These are phyloP conservation scores for Cunninghamia lanceolata DNA, from an alignment of 75 land plant species.

Conservation along the genomic window DNA sequence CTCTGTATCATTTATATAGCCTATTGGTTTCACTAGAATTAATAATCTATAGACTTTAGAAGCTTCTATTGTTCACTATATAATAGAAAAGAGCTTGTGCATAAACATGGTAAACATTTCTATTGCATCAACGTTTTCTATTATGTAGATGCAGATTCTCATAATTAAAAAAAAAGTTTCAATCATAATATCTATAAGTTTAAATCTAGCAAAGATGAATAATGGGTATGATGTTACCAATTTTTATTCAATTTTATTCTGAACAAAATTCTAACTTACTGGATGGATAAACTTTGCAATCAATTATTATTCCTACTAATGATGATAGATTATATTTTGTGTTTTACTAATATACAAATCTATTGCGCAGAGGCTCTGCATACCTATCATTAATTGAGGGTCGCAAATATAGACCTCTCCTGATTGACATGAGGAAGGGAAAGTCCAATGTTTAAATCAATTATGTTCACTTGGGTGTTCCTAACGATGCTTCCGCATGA, in stretches of 20 bases:
- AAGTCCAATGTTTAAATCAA: conserved; percentile 70
- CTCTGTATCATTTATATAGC: conserved; percentile 75
- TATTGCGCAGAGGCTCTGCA: not conserved
- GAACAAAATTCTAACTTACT: too few relatives aligned
- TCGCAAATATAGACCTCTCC: conserved; percentile 91
- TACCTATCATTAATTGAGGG: conserved; percentile 88
- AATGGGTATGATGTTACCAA: too few relatives aligned
- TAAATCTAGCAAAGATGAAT: too few relatives aligned
- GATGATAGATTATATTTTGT: conserved; percentile 11
- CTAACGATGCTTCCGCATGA: conserved; percentile 80
- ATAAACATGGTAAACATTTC: too few relatives aligned
- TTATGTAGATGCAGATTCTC: too few relatives aligned
- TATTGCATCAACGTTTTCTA: too few relatives aligned
- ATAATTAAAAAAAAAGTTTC: too few relatives aligned
- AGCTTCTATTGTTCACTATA: not conserved
- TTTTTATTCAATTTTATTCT: too few relatives aligned
- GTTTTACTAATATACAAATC: too few relatives aligned
- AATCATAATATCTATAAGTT: too few relatives aligned
- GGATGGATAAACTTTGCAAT: too few relatives aligned
- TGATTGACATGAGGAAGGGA: conserved; percentile 58
- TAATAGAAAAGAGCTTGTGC: not conserved
- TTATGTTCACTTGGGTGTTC: conserved; percentile 75
- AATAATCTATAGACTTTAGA: not conserved
- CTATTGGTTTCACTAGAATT: conserved; percentile 17
- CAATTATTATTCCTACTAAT: too few relatives aligned